A percentile compares a stretch with the other conserved stretches of the same genome.
These are phyloP conservation scores for Euphorbia peplus DNA, from an alignment of 345 rosid genomes.

Conservation along the genomic window DNA sequence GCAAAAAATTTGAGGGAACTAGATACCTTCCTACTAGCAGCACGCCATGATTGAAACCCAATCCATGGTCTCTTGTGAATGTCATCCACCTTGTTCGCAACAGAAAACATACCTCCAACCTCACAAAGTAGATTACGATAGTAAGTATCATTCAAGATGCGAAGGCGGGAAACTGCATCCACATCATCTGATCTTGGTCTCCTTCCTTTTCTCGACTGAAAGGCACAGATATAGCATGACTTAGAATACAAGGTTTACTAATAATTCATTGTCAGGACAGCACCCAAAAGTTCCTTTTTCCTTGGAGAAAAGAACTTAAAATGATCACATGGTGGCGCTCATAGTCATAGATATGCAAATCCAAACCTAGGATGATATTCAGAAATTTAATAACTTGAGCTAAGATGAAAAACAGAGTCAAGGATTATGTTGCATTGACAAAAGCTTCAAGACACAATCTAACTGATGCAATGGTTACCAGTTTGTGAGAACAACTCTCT, in stretches of 20 bases:
- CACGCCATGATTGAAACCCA: slow-evolving; percentile 99
- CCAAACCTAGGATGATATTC: not conserved
- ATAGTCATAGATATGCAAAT: not conserved
- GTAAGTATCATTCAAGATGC: slow-evolving; percentile 58
- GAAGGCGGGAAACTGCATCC: slow-evolving; percentile 80
- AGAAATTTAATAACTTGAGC: not conserved
- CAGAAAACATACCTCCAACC: slow-evolving; percentile 93
- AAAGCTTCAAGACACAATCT: not conserved
- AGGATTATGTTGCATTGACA: not conserved
- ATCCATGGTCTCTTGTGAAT: slow-evolving; percentile 98
- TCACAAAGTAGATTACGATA: slow-evolving; percentile 76
- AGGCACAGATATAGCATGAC: slow-evolving; percentile 18
- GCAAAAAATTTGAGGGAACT: slow-evolving; percentile 11
- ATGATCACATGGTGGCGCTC: not conserved
- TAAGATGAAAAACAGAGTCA: not conserved
- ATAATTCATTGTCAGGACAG: not conserved
- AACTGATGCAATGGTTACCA: not conserved
- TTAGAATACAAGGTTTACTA: slow-evolving; percentile 7
- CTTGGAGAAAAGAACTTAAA: not conserved
- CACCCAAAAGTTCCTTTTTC: not conserved
- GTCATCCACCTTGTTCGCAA: slow-evolving; percentile 85
- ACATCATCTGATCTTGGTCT: slow-evolving; percentile 95
- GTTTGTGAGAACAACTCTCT: not conserved
- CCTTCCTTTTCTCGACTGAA: slow-evolving; percentile 63
- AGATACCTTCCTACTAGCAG: slow-evolving; percentile 94